phyloP scores from a whole-genome alignment of 331 rosid species.

The Erythrophleum ivorense region DNA sequence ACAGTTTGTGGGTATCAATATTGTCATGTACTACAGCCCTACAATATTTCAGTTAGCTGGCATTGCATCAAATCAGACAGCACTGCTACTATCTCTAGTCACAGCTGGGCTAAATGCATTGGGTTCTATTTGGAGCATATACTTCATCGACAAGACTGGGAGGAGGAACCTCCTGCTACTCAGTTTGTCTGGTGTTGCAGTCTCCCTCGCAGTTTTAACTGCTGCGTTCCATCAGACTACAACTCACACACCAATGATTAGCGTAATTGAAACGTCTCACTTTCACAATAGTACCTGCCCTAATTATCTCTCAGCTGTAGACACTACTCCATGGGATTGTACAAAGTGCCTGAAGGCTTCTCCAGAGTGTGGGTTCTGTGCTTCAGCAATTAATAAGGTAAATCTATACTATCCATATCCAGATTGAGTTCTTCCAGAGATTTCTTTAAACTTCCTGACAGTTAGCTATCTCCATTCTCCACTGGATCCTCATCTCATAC shows the following conservation, averaged over 20 bases:
- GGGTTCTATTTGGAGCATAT: constrained; percentile 66
- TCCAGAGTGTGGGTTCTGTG: constrained; percentile 63
- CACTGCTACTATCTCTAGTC: constrained; percentile 64
- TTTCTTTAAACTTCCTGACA: no score
- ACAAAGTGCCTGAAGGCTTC: constrained; percentile 62
- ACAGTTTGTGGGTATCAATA: constrained; percentile 68
- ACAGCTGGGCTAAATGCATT: constrained; percentile 64
- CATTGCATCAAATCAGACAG: constrained; percentile 58
- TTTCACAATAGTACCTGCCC: constrained; percentile 54
- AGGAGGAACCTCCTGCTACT: constrained; percentile 61
- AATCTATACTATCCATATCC: no score
- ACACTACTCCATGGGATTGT: constrained; percentile 53
- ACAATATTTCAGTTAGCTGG: constrained; percentile 68
- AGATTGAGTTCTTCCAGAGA: no score
- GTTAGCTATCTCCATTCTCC: no score
- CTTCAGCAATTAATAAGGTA: constrained; percentile 15
- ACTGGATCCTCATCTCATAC: no score
- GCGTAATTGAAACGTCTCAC: constrained; percentile 13
- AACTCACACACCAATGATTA: constrained; percentile 56
- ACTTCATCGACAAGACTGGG: constrained; percentile 62
- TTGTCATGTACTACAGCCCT: constrained; percentile 75
- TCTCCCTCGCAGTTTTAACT: constrained; percentile 51
- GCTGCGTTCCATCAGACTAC: constrained; percentile 46
- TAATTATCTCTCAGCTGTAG: background rate
- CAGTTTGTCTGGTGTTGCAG: constrained; percentile 59